Conservation (phyloP, 2,329 filamentous ascomycete species). For the Aspergillus udagawae region DNA sequence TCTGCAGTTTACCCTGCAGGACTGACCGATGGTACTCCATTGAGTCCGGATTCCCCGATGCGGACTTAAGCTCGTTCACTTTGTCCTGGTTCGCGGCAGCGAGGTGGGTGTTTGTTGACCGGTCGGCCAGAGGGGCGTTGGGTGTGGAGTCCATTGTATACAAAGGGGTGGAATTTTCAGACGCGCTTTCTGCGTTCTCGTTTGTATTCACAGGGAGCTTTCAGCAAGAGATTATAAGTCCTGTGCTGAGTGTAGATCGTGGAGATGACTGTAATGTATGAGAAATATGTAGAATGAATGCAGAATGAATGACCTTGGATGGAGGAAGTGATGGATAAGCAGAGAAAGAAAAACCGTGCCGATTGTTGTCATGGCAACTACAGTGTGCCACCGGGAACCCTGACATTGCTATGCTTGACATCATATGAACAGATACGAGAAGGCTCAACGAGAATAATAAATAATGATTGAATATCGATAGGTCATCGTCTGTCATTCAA, state of each 20-base stretch:
- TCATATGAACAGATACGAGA: neutral
- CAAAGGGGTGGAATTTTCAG: neutral
- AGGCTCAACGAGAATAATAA: neutral
- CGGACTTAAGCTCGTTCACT: conserved; percentile 29
- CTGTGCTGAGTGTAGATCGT: neutral
- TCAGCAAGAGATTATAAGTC: neutral
- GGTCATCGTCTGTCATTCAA: neutral
- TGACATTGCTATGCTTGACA: neutral
- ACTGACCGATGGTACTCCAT: conserved; percentile 44
- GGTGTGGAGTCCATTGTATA: conserved; percentile 31
- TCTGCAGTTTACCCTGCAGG: conserved; percentile 39
- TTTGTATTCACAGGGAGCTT: neutral
- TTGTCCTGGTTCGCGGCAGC: conserved; percentile 15
- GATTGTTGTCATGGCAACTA: conserved; percentile 42
- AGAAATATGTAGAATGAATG: conserved; percentile 2
- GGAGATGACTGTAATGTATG: neutral
- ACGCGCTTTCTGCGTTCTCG: neutral
- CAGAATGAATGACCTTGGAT: neutral
- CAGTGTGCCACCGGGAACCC: neutral
- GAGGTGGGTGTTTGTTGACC: conserved; percentile 41
- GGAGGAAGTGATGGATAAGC: conserved; percentile 10
- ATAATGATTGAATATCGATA: neutral
- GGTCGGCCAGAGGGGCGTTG: conserved; percentile 35
- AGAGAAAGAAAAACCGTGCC: conserved; percentile 24
- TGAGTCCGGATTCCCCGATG: conserved; percentile 27